Evolutionary conservation across 2,329 filamentous ascomycete species (phyloP).

Genomic region (Neonectria neomacrospora): DNA sequence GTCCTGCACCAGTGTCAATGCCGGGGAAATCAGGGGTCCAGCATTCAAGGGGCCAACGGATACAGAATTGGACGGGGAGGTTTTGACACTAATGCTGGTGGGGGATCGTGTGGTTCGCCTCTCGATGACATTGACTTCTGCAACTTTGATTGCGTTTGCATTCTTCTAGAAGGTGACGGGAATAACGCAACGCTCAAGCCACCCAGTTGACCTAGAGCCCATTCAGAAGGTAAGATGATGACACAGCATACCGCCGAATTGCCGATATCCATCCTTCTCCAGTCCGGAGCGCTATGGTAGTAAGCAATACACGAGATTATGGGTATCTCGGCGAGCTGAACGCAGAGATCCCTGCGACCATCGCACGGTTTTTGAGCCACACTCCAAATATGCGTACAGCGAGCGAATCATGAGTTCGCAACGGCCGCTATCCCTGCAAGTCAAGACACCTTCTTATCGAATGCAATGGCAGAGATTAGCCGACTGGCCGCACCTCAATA

Average conservation of each 20-base stretch:
- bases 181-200: constrained; percentile 24
- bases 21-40: constrained; percentile 8
- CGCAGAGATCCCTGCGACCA: constrained; percentile 6
- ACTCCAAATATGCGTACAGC: constrained; percentile 3
- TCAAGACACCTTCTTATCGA: constrained; percentile 16
- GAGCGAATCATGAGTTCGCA: constrained; percentile 3
- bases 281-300: not conserved
- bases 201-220: constrained; percentile 1
- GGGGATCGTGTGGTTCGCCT: constrained; percentile 19
- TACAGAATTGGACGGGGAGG: not conserved
- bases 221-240: constrained; percentile 21
- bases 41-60: not conserved
- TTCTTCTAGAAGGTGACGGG: constrained; percentile 28
- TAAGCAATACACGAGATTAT: constrained; percentile 2
- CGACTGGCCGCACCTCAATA: constrained; percentile 9
- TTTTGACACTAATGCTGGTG: constrained; percentile 8
- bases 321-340: constrained; percentile 17
- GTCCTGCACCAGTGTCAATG: not conserved
- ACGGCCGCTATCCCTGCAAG: not conserved
- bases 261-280: constrained; percentile 21
- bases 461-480: constrained; percentile 7
- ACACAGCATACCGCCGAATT: constrained; percentile 17
- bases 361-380: constrained; percentile 18
- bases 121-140: constrained; percentile 14
- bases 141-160: constrained; percentile 17